phyloP scores from a whole-genome alignment of 306 rosid genomes.

The Medicago ruthenica region DNA sequence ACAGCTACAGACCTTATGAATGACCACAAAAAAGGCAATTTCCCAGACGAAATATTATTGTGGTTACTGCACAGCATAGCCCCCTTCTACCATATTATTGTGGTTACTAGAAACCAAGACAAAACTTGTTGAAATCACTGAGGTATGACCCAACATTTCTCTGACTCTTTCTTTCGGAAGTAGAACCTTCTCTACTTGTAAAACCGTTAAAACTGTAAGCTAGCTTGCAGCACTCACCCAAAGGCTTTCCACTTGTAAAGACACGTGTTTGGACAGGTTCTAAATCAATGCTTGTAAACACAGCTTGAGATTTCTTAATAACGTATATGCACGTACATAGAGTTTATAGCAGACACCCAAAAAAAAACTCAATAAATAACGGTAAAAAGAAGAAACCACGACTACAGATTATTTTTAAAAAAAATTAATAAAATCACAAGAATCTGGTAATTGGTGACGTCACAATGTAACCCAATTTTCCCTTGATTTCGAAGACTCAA shows the following conservation, averaged over 20 bases:
- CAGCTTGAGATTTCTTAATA: conserved; percentile 13
- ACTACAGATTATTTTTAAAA: background rate
- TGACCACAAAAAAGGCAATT: conserved; percentile 1
- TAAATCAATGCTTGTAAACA: conserved; percentile 25
- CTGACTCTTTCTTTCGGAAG: background rate
- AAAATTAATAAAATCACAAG: conserved; percentile 1
- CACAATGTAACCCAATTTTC: background rate
- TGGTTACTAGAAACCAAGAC: conserved; percentile 7
- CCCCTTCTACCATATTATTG: background rate
- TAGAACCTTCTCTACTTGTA: conserved; percentile 6
- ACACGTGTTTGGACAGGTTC: background rate
- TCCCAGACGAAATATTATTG: conserved; percentile 6
- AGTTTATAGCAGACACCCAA: background rate
- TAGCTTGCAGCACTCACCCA: conserved; percentile 1
- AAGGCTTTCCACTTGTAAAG: background rate
- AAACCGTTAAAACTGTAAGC: background rate
- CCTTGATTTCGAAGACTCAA: background rate
- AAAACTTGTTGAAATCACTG: background rate
- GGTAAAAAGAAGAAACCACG: conserved; percentile 9
- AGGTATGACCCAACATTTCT: conserved; percentile 11
- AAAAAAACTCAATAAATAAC: background rate
- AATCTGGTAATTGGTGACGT: background rate
- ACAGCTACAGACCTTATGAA: conserved; percentile 6
- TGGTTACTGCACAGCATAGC: background rate
- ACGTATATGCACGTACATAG: background rate